phyloP scores from a whole-genome alignment of 208 protist species.

The Strigomonas galati region DNA sequence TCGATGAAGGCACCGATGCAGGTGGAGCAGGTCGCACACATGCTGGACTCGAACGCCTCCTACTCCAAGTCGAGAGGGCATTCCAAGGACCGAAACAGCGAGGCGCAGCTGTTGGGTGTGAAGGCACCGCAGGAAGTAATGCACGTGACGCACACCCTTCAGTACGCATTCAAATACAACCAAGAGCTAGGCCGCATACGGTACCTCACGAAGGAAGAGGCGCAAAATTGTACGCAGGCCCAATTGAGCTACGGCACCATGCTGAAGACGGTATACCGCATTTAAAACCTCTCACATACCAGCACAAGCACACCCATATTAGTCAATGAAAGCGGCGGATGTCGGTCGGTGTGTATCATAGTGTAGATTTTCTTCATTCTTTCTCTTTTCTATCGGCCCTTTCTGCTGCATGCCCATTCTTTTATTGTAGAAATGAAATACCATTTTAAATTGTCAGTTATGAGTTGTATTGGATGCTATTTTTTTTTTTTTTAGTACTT shows the following conservation, averaged over 20 bases:
- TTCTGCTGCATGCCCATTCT: too few species aligned
- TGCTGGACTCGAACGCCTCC: conserved; percentile 1
- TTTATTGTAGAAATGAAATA: too few species aligned
- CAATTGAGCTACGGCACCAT: conserved; percentile 55
- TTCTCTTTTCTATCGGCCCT: too few species aligned
- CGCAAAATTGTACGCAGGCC: conserved; percentile 38
- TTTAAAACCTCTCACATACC: conserved; percentile 8
- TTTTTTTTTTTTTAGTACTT: too few species aligned
- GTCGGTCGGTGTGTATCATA: too few species aligned
- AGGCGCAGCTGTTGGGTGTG: conserved; percentile 8
- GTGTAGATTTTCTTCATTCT: too few species aligned
- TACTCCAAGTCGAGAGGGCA: conserved; percentile 13
- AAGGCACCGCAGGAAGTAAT: conserved; percentile 29
- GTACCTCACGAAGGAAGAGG: conserved; percentile 40
- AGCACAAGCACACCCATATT: neutral
- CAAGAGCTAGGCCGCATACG: conserved; percentile 37
- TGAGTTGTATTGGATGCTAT: too few species aligned
- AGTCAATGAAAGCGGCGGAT: neutral
- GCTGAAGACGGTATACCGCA: conserved; percentile 57
- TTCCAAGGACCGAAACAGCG: conserved; percentile 8
- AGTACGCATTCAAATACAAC: conserved; percentile 43
- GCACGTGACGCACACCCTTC: conserved; percentile 38
- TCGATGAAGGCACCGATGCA: conserved; percentile 12
- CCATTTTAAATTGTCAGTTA: too few species aligned
- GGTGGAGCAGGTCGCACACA: conserved; percentile 16